A percentile compares a stretch with the other conserved stretches of the same genome.
These are phyloP conservation scores for Pseudonitzschia multiseries DNA, from an alignment of 108 stramenopile genomes.

Conservation along the genomic window DNA sequence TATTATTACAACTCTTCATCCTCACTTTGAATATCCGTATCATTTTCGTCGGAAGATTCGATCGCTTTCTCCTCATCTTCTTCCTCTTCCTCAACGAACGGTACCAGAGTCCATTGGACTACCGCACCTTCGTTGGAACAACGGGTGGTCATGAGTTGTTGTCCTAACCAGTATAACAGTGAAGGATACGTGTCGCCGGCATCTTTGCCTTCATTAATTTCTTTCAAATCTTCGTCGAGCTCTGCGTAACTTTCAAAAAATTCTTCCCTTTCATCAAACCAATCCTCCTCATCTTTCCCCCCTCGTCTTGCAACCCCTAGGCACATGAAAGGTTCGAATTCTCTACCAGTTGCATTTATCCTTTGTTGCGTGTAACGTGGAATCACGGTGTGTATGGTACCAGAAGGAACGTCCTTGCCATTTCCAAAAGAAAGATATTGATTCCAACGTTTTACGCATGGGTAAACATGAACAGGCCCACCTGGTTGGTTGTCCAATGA, in stretches of 20 bases:
- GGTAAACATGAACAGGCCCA: conserved; percentile 68
- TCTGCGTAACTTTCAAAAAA: conserved; percentile 27
- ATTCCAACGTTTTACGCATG: conserved; percentile 80
- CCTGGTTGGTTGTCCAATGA: conserved; percentile 61
- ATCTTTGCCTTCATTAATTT: conserved; percentile 25
- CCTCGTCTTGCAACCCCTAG: conserved; percentile 72
- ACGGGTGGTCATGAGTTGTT: conserved; percentile 66
- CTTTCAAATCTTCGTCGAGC: conserved; percentile 11
- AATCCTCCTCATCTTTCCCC: conserved; percentile 61
- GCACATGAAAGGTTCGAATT: conserved; percentile 67
- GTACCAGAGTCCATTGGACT: conserved; percentile 76
- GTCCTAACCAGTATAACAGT: conserved; percentile 52
- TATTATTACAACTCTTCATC: conserved; percentile 49
- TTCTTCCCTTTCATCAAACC: conserved; percentile 37
- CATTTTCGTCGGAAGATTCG: conserved; percentile 1
- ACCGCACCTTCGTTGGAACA: conserved; percentile 78
- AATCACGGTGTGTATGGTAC: conserved; percentile 62
- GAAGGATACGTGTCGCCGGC: conserved; percentile 39
- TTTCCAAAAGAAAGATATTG: conserved; percentile 88
- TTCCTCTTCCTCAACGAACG: conserved; percentile 74
- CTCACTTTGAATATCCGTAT: conserved; percentile 35
- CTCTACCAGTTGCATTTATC: conserved; percentile 38
- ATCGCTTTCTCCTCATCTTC: conserved; percentile 9
- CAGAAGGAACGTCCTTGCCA: conserved; percentile 60
- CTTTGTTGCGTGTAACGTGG: conserved; percentile 56